Evolutionary conservation across 169 alveolate species (phyloP), one percentile per base, ranked within the genome.

Genomic region (Plasmodium ovale): DNA sequence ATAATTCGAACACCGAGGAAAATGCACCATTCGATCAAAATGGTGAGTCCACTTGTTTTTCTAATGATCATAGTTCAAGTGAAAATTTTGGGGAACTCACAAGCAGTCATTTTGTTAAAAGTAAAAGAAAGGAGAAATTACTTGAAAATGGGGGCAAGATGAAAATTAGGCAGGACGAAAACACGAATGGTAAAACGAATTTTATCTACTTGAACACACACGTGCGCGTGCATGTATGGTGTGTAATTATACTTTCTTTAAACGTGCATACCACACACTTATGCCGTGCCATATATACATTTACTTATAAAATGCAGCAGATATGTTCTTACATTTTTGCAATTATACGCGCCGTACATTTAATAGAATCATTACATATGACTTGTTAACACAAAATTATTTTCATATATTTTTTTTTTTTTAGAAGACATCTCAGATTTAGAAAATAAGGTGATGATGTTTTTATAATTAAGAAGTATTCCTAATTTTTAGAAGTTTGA

Each of bases 371-470:
- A 47, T 6, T 27, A 23, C 65, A 69, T 35, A 47, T 69, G 23
- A 21, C 19, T 9, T 53, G 3, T 53, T 9, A 53, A 53, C 19
- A 39, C 23, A 14, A 53, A 16, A 69, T 44, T 33, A 10, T 19
- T 72, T 39, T 39, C 23, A 27, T 58, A 16, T 74, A 56, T 42
- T 42, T 73, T 59, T 73, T 73, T 74, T 62, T 42, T 74, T 74
- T 27, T 27, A 74, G 88, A 74, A 60, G 74, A 74, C 47, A 59
- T 74, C 59, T 74, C 88, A n/a, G 73, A 62, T 42, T 59, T 74
- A 56, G 88, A 74, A 29, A 64, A 68, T 21, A 74, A 59, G 23
- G 88, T 74, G 49, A 60, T 74, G 88, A 49, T 42, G 60, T 74
- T 74, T 74, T 74, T 74, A 60, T 74, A 62, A 37, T 3, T 16